Evolutionary conservation across 2,329 filamentous ascomycete species (phyloP), one percentile per base, ranked within the genome.

Genomic region (Lachnellula willkommii): DNA sequence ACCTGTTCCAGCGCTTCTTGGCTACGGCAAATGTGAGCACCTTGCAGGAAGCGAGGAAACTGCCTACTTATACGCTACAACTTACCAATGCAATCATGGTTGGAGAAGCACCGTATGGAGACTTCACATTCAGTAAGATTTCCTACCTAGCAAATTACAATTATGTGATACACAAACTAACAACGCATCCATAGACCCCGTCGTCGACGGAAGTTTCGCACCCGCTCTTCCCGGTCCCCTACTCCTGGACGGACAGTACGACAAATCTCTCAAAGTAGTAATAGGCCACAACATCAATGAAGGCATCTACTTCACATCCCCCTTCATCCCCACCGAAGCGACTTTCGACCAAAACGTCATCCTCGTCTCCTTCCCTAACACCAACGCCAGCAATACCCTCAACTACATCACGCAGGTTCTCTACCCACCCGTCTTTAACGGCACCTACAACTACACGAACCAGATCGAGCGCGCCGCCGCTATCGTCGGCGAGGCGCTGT

Each of bases 341-440:
- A 42, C 35, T 4, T 61, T 65, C 48, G 47, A 47, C 17, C 15
- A 58, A 11, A 50, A 60, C 35, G 26, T 60, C 37, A 20, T 60
- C 26, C 20, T 20, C n/a, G 26, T 42, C 37, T 54, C 49, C 20
- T 60, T 63, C 47, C 62, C 62, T 9, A 47, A 52, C 37, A 52
- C 58, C 12, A 45, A 51, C 7, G 47, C 63, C 26, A 59, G 51
- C 11, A 63, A 64, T 20, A 24, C 53, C 2, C 39, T 79, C 42
- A 59, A 74, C 28, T 74, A 77, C 62, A 71, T 81, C 53, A 64
- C 69, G 4, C 62, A 73, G 5, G 71, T 65, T 0, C 69, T 81
- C n/a, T 82, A 81, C 67, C 79, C 79, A 1, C 64, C 75, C 2
- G 63, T 75, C 45, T 77, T 75, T 59, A 68, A 67, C 58, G 77